A percentile compares a stretch with the other conserved stretches of the same genome.
Evolutionary conservation across 352 stramenopile species (phyloP).

Genomic region (Elongisporangium prolatum): DNA sequence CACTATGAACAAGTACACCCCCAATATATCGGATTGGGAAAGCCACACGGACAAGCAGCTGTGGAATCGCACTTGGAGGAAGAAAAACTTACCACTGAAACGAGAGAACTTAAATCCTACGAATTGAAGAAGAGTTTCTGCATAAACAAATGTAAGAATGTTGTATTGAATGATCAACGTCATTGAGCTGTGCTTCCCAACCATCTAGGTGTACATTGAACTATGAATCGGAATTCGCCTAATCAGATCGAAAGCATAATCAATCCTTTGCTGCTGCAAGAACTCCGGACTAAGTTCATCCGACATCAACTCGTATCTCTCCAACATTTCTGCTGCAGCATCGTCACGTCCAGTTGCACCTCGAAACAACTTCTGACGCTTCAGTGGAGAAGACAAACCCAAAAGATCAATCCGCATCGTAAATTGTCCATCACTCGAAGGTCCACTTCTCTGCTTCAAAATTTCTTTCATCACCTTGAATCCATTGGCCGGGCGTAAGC

Average conservation of each 20-base stretch:
- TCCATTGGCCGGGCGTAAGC: conserved; percentile 11
- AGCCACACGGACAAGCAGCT: no score
- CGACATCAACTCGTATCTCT: conserved; percentile 17
- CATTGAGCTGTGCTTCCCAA: no score
- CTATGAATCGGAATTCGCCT: conserved; percentile 13
- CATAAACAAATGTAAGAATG: no score
- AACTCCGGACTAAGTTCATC: conserved; percentile 12
- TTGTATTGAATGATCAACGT: no score
- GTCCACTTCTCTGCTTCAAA: conserved; percentile 6
- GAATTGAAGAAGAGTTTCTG: no score
- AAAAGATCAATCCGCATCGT: conserved; percentile 1
- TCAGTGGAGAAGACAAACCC: conserved; percentile 7
- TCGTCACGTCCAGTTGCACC: neutral
- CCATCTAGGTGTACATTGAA: conserved; percentile 9
- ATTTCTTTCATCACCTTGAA: conserved; percentile 14
- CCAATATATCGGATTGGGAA: no score
- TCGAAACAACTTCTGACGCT: conserved; percentile 10
- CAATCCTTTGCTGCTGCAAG: conserved; percentile 10
- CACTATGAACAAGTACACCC: no score
- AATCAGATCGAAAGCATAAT: conserved; percentile 13
- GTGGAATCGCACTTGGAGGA: no score
- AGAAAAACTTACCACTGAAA: no score
- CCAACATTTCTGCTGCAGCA: conserved; percentile 12
- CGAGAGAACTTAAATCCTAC: no score
- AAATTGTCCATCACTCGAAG: neutral